phyloP scores from a whole-genome alignment of 2,329 filamentous ascomycete genomes.

The Fulvia fulva region DNA sequence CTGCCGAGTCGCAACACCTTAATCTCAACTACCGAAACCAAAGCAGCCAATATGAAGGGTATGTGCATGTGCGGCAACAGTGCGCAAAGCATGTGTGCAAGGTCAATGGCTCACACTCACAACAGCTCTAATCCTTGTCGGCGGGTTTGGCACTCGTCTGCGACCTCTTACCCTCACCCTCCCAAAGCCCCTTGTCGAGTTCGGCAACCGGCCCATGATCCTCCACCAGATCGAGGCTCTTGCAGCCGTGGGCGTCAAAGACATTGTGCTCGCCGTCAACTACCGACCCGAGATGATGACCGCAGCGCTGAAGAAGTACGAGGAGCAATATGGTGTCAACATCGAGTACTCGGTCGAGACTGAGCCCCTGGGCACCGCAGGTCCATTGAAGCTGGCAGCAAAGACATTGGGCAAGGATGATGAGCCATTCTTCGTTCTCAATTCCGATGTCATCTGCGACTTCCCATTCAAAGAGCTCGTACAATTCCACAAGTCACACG shows the following conservation, averaged over 20 bases:
- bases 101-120: slow-evolving; percentile 18
- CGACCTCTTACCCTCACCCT: slow-evolving; percentile 94
- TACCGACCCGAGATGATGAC: slow-evolving; percentile 99
- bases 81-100: not conserved
- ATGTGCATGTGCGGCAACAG: slow-evolving; percentile 7
- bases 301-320: slow-evolving; percentile 88
- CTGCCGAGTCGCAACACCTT: slow-evolving; percentile 4
- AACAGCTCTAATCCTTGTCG: slow-evolving; percentile 93
- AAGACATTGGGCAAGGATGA: slow-evolving; percentile 90
- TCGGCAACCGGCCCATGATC: slow-evolving; percentile 99
- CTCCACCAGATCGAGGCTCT: slow-evolving; percentile 95
- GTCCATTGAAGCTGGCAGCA: slow-evolving; percentile 92
- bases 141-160: slow-evolving; percentile 96
- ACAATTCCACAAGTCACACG: slow-evolving; percentile 87
- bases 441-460: slow-evolving; percentile 97
- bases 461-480: slow-evolving; percentile 90
- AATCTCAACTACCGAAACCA: slow-evolving; percentile 6
- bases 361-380: slow-evolving; percentile 91
- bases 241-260: slow-evolving; percentile 87
- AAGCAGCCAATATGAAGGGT: slow-evolving; percentile 24
- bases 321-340: slow-evolving; percentile 85
- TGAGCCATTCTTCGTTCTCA: slow-evolving; percentile 93
- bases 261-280: slow-evolving; percentile 97
- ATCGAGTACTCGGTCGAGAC: slow-evolving; percentile 97
- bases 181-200: slow-evolving; percentile 96